Base-by-base conservation (phyloP, 2,329 filamentous ascomycete genomes). In the Fusarium xylarioides region DNA sequence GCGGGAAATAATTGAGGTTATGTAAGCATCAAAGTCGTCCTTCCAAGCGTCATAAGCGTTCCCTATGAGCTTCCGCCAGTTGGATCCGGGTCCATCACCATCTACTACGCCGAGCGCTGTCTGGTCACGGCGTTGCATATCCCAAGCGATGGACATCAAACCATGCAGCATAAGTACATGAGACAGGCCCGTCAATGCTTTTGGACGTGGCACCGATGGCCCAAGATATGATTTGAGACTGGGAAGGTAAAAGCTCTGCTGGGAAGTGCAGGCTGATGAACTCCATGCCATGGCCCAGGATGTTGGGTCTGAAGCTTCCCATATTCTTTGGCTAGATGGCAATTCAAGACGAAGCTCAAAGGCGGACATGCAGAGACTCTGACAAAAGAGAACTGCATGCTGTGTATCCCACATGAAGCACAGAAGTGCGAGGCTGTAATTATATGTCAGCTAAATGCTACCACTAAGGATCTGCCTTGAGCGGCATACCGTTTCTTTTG, bases 331-430 rank as follows among this genome's bases (percentile, higher is more conserved):
- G 44, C 85, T 83, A 73, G 88, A 91, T 0, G 89, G 90, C 5
- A 91, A 78, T 4, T 85, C 83, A 1, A 89, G 84, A 2, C 88
- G 85, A 2, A 92, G 83, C 73, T 91, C 89, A 55, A 91, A 91
- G 0, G 89, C 88, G 3, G 88, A 91, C 89, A 91, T 91, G 79
- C 89, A 91, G 0, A 91, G 83, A 9, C 88, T 90, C 75, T 91
- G 89, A n/a, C 88, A 91, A 77, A 91, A 91, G 0, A 91, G 82
- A 0, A 91, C 88, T 0, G 89, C 89, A 67, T 91, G 89, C 61
- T 91, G 89, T 0, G 88, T 90, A 71, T 91, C 90, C 90, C 89
- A 91, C 82, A 91, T 88, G 76, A 91, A 92, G 75, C 89, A 91
- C 10, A 90, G 81, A 43, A 91, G 84, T 0, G 89, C 88, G 1